Evolutionary conservation across 306 rosid species (phyloP).

Genomic region (Casuarina equisetifolia): DNA sequence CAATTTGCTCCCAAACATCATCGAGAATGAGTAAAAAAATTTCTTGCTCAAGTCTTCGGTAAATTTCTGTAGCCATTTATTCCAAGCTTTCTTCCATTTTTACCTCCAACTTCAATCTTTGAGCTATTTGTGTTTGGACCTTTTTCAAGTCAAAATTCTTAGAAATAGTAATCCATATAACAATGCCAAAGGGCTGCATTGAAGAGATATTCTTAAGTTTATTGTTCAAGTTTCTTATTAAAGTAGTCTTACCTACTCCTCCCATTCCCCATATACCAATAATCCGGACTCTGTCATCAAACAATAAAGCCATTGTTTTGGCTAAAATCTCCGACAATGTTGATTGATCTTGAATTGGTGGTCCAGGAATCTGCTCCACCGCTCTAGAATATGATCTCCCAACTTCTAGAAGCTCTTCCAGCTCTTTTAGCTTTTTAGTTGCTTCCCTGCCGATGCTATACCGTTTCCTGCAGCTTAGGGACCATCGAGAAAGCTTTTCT

Average conservation of each 20-base stretch:
- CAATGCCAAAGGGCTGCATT: too few relatives aligned
- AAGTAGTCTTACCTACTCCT: conserved; percentile 15
- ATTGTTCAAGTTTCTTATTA: too few relatives aligned
- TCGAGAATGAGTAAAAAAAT: conserved; percentile 18
- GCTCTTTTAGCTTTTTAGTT: not conserved
- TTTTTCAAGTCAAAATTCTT: conserved; percentile 7
- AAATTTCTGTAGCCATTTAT: not conserved
- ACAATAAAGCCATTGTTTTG: not conserved
- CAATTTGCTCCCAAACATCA: conserved; percentile 25
- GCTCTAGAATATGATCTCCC: not conserved
- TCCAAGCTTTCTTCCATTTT: not conserved
- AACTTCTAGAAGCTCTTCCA: not conserved
- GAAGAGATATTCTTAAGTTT: too few relatives aligned
- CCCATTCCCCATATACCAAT: conserved; percentile 30
- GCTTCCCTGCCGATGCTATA: not conserved
- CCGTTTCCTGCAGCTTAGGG: too few relatives aligned
- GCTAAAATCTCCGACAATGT: too few relatives aligned
- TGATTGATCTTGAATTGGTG: too few relatives aligned
- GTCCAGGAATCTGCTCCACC: too few relatives aligned
- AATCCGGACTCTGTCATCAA: not conserved
- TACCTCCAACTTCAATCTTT: conserved; percentile 12
- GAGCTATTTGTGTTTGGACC: conserved; percentile 8
- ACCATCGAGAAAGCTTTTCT: too few relatives aligned
- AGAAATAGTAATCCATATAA: too few relatives aligned
- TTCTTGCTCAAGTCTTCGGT: not conserved